A percentile compares a stretch with the other conserved stretches of the same genome.
Conservation (phyloP, 805 yeast species). For the Wickerhamomyces canadensis region DNA sequence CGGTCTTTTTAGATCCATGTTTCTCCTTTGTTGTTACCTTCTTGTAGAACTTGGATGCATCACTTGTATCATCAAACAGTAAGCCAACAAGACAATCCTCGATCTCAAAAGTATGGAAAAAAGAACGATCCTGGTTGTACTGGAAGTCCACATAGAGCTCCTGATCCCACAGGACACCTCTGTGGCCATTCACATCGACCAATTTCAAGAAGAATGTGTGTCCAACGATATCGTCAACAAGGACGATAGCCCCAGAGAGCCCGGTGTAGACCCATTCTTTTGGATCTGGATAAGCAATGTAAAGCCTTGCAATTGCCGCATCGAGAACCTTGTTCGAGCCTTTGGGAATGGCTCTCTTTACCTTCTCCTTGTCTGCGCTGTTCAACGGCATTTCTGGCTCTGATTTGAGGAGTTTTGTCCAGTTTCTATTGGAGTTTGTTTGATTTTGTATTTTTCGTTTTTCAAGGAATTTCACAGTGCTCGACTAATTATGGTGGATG, state of each 20-base stretch:
- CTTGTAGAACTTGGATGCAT: constrained; percentile 82
- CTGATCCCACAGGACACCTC: constrained; percentile 97
- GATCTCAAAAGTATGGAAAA: constrained; percentile 90
- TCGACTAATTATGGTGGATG: too few species aligned
- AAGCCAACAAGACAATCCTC: constrained; percentile 87
- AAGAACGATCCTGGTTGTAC: constrained; percentile 90
- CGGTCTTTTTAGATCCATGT: constrained; percentile 82
- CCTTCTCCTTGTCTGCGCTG: constrained; percentile 74
- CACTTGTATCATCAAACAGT: constrained; percentile 81
- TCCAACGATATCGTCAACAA: constrained; percentile 91
- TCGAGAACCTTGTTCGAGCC: constrained; percentile 82
- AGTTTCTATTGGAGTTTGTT: background rate
- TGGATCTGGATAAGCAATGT: constrained; percentile 84
- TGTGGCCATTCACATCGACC: constrained; percentile 75
- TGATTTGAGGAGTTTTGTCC: background rate
- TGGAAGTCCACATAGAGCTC: constrained; percentile 84
- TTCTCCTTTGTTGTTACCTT: constrained; percentile 70
- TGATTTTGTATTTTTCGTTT: background rate
- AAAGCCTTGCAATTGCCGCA: constrained; percentile 85
- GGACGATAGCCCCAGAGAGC: constrained; percentile 75
- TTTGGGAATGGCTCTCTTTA: constrained; percentile 86
- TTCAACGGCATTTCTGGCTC: constrained; percentile 26
- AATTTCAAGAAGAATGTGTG: constrained; percentile 87
- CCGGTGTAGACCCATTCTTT: constrained; percentile 85
- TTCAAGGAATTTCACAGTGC: too few species aligned